Evolutionary conservation across 306 rosid species (phyloP).

Genomic region (Prunus persica): DNA sequence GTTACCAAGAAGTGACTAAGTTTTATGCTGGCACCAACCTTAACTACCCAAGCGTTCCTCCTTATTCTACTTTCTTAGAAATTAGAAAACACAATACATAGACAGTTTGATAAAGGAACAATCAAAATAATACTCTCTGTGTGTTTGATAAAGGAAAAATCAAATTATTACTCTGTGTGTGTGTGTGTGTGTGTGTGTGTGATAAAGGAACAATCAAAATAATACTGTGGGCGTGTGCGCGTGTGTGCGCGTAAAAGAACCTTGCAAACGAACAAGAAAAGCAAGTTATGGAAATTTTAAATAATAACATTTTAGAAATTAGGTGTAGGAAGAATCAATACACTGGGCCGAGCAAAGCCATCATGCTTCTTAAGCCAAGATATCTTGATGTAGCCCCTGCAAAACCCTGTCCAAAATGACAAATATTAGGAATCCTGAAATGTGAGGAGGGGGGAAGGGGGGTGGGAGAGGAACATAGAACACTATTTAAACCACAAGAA

Average conservation of each 20-base stretch:
- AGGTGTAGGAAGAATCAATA: conserved; percentile 40
- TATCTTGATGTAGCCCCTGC: conserved; percentile 91
- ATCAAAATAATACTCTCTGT: not conserved
- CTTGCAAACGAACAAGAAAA: not conserved
- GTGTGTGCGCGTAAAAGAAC: not conserved
- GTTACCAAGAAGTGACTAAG: not conserved
- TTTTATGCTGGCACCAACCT: not conserved
- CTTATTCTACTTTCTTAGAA: not conserved
- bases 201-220: not conserved
- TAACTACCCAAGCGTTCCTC: not conserved
- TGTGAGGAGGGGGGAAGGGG: not conserved
- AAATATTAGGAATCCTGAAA: conserved; percentile 18
- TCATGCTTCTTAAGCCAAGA: conserved; percentile 80
- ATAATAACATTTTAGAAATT: conserved; percentile 7
- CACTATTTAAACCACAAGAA: not conserved
- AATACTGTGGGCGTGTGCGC: not conserved
- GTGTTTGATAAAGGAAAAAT: not conserved
- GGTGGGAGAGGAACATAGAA: not conserved
- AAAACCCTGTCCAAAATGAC: conserved; percentile 60
- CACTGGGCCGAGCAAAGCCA: conserved; percentile 91
- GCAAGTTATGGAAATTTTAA: not conserved
- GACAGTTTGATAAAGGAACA: not conserved
- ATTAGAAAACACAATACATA: not conserved
- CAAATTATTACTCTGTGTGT: not conserved
- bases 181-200: too few species aligned